A percentile compares a stretch with the other conserved stretches of the same genome.
Conservation (phyloP, 1,284 basidiomycete species). For the Phellinidium pouzarii region DNA sequence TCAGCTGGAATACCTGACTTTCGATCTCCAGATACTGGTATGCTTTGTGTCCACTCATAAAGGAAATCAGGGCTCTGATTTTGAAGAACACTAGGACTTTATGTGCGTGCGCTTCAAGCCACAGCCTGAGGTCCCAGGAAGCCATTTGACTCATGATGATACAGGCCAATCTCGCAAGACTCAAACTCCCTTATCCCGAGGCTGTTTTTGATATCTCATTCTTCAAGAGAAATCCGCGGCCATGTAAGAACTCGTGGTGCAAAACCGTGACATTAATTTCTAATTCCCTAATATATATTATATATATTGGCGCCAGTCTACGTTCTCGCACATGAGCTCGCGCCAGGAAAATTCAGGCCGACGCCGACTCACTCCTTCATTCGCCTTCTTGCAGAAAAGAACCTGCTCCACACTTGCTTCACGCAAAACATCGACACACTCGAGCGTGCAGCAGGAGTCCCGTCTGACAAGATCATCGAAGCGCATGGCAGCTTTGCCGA, state of each 20-base stretch:
- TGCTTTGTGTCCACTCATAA: not conserved
- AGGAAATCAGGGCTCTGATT: not conserved
- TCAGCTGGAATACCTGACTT: slow-evolving; percentile 20
- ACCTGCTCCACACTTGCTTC: slow-evolving; percentile 68
- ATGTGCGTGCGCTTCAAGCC: not conserved
- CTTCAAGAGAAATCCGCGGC: slow-evolving; percentile 64
- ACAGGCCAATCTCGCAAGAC: slow-evolving; percentile 65
- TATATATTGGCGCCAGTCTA: slow-evolving; percentile 48
- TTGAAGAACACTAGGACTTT: slow-evolving; percentile 6
- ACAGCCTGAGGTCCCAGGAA: not conserved
- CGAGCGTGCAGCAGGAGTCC: slow-evolving; percentile 80
- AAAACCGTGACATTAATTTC: too few relatives aligned
- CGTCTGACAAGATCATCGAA: slow-evolving; percentile 73
- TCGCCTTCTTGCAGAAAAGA: slow-evolving; percentile 60
- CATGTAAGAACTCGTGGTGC: slow-evolving; percentile 44
- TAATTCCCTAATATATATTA: not conserved
- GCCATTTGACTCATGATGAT: not conserved
- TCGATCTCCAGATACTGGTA: slow-evolving; percentile 18
- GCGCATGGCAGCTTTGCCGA: slow-evolving; percentile 90
- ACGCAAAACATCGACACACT: slow-evolving; percentile 94
- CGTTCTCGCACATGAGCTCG: slow-evolving; percentile 84
- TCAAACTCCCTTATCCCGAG: slow-evolving; percentile 73
- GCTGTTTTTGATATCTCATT: slow-evolving; percentile 77
- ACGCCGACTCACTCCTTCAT: slow-evolving; percentile 91
- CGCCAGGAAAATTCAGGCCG: slow-evolving; percentile 81